Evolutionary conservation across 805 yeast genomes (phyloP), one percentile per base, ranked within the genome.

Genomic region (Spathaspora sp.): DNA sequence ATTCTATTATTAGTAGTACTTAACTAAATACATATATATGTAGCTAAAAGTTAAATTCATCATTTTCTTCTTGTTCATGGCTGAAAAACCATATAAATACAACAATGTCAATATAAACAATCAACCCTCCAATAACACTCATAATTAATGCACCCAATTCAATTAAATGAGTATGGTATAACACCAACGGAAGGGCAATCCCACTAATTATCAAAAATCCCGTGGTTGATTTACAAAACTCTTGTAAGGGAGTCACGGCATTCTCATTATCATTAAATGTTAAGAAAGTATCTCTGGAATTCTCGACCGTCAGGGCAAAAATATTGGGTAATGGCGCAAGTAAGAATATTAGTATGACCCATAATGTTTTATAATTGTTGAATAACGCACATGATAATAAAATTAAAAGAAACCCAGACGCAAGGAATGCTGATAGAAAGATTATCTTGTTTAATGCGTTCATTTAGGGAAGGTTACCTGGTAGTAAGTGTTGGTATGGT

Each of bases 81-180:
- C 74, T 70, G 64, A 75, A 75, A 55, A 75, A 74, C 79, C 78
- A 74, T 35, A 73, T 71, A 57, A 75, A 75, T 43, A 72, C 68
- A 39, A 73, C 67, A 40, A 75, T 75, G 53, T 72, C 78, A 20
- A 65, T 63, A 58, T 75, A 75, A n/a, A 75, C 78, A 18, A 73
- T 71, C 48, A 73, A 60, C 29, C 79, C 79, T 14, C 79, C 79
- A 39, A 64, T 52, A 14, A 71, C 69, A 65, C 78, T 73, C 78
- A 75, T 74, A 40, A 71, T 52, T 69, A 64, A 63, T 5, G 76
- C 63, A 7, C 78, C 78, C 51, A 69, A 54, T 47, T 67, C 65
- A 42, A 74, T 72, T 49, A 73, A 51, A 28, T 58, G 46, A 35
- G 71, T 63, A 58, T 73, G 79, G 59, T 67, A 72, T 43, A 75